Base-by-base conservation (phyloP, 2,329 filamentous ascomycete genomes). In the Colletotrichum sp. region DNA sequence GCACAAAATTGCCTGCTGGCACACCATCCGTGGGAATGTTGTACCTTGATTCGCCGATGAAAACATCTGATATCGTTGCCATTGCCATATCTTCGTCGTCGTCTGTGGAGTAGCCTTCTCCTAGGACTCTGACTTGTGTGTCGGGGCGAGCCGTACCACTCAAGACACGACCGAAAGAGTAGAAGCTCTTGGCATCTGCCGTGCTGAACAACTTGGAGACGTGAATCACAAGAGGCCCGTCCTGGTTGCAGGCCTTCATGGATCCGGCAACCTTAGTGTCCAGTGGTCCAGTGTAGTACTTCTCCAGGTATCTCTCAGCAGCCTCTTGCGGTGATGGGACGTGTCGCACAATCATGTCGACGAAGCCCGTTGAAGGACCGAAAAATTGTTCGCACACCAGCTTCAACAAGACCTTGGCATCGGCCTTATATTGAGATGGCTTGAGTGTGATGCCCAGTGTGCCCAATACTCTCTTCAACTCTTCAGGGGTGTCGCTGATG, bases 1-100 rank as follows among this genome's bases (percentile, higher is more conserved):
- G 88, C 16, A 98, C 96, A 89, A 95, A 95, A 82, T 98, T 98
- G 59, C 97, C 97, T 1, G 97, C 97, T 8, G 97, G 97, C 30
- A 99, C 93, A 66, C 97, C 97, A 79, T 96, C 95, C 0, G 95
- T 96, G 4, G 95, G 93, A 63, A 99, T 94, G 79, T 96, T 98
- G 86, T 99, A 99, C 82, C 96, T 90, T 28, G 96, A 96, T 85
- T 99, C 95, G 9, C 94, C 94, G 79, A 99, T 96, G 88, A 95
- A 98, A 15, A 97, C 96, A 78, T 96, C 93, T 3, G 92, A 91
- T 76, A 99, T 94, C 0, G 94, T 96, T 32, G 95, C 95, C 81
- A 93, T 89, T 1, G 94, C 95, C 95, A 99, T 99, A 81, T 99
- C 97, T 88, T 99, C 97, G 82, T 99, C 96, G 79, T 99, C 97